phyloP scores from a whole-genome alignment of 495 filamentous ascomycete species.

The Penicillium nucicola region DNA sequence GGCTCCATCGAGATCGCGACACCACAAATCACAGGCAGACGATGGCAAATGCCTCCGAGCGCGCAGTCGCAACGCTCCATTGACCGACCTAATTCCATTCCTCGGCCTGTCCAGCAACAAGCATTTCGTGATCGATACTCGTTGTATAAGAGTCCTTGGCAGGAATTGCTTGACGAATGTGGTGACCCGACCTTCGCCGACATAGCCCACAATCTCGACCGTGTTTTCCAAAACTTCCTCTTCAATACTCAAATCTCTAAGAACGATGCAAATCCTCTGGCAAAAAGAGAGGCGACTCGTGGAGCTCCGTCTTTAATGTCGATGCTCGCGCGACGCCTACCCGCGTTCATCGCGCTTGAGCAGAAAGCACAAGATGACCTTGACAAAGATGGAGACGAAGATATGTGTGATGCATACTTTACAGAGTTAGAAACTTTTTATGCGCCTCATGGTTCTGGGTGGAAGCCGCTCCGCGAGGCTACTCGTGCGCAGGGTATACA shows the following conservation, averaged over 20 bases:
- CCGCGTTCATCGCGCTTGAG: conserved; percentile 59
- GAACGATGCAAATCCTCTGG: background rate
- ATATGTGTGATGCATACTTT: conserved; percentile 56
- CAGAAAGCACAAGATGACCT: conserved; percentile 53
- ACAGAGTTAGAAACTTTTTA: conserved; percentile 63
- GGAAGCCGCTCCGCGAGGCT: conserved; percentile 61
- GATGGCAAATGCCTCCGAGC: conserved; percentile 20
- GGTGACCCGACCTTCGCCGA: conserved; percentile 33
- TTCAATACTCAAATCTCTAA: conserved; percentile 26
- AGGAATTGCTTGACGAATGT: conserved; percentile 33
- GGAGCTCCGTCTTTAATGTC: conserved; percentile 60
- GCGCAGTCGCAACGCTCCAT: conserved; percentile 9
- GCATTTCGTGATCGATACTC: conserved; percentile 19
- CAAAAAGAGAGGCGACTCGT: background rate
- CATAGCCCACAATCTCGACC: conserved; percentile 38
- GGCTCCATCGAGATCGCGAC: conserved; percentile 48
- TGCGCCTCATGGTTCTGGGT: conserved; percentile 49
- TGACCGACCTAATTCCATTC: background rate
- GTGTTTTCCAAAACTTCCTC: conserved; percentile 38
- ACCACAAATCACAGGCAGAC: conserved; percentile 41
- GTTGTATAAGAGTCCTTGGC: conserved; percentile 40
- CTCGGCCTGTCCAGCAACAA: conserved; percentile 2
- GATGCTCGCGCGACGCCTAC: conserved; percentile 60
- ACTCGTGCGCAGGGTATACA: conserved; percentile 66
- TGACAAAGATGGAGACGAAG: conserved; percentile 42